Conservation (phyloP, 1,284 basidiomycete species). For the Moesziomyces sp. region DNA sequence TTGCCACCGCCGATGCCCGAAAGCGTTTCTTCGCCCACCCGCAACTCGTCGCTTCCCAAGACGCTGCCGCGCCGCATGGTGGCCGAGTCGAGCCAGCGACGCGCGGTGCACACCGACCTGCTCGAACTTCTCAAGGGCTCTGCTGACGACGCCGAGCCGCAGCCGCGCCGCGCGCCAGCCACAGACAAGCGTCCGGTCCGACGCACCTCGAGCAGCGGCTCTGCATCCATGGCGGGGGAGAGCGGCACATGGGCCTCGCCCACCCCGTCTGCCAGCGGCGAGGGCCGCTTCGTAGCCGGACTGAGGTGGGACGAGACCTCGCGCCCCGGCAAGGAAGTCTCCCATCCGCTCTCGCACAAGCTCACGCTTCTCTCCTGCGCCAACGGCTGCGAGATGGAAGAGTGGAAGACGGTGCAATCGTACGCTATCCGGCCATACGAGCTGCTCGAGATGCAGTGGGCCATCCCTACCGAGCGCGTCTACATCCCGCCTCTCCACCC, state of each 20-base stretch:
- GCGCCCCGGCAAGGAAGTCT: slow-evolving; percentile 15
- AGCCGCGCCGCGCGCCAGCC: not conserved
- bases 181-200: not conserved
- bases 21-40: slow-evolving; percentile 1
- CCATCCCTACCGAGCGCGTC: slow-evolving; percentile 43
- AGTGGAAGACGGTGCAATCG: slow-evolving; percentile 52
- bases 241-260: slow-evolving; percentile 1
- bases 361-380: slow-evolving; percentile 46
- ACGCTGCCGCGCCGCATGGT: slow-evolving; percentile 6
- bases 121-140: slow-evolving; percentile 22
- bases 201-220: slow-evolving; percentile 13
- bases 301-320: slow-evolving; percentile 47
- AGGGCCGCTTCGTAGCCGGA: slow-evolving; percentile 27
- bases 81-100: slow-evolving; percentile 32
- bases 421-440: slow-evolving; percentile 52
- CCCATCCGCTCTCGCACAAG: slow-evolving; percentile 41
- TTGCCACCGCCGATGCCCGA: slow-evolving; percentile 4
- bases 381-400: slow-evolving; percentile 52
- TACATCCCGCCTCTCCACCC: slow-evolving; percentile 31
- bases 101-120: slow-evolving; percentile 19
- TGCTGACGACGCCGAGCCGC: slow-evolving; percentile 11
- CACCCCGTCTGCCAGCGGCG: not conserved
- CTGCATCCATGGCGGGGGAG: not conserved
- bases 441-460: slow-evolving; percentile 54
- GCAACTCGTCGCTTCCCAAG: slow-evolving; percentile 20